A percentile compares a stretch with the other conserved stretches of the same genome.
These are phyloP conservation scores for Saccharomycopsis sp. DNA, from an alignment of 805 yeast genomes.

Conservation along the genomic window DNA sequence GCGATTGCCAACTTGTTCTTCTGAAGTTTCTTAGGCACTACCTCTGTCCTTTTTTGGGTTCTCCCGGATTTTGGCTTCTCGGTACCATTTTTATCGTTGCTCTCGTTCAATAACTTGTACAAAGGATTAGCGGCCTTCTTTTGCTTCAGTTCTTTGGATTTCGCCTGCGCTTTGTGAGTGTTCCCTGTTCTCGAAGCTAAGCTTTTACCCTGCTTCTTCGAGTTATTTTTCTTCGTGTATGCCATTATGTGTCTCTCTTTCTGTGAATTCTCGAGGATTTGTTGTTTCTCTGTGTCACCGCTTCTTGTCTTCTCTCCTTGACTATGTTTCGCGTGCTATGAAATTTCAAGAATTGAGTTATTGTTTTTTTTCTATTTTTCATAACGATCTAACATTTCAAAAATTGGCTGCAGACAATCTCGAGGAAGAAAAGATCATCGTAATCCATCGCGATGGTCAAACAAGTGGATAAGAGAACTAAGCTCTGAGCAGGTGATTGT, in stretches of 20 bases:
- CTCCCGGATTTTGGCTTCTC: not conserved
- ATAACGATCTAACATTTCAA: no score
- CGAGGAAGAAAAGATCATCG: no score
- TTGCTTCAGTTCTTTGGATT: not conserved
- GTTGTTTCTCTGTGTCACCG: not conserved
- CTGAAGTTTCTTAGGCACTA: not conserved
- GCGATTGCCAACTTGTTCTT: not conserved
- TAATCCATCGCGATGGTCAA: no score
- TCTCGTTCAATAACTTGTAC: not conserved
- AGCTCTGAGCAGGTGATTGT: no score
- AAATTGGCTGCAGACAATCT: no score
- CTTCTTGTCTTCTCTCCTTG: not conserved
- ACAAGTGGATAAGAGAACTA: no score
- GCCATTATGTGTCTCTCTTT: not conserved
- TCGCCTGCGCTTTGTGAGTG: not conserved
- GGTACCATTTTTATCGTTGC: no score
- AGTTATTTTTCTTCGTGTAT: not conserved
- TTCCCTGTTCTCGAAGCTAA: not conserved
- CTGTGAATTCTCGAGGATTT: not conserved
- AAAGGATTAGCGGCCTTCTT: not conserved
- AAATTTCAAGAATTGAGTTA: no score
- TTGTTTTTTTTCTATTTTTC: no score
- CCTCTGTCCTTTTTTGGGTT: not conserved
- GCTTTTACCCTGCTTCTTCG: not conserved
- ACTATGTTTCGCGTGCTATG: no score